Conservation (phyloP, 2,329 filamentous ascomycete species). For the Claviceps purpurea region DNA sequence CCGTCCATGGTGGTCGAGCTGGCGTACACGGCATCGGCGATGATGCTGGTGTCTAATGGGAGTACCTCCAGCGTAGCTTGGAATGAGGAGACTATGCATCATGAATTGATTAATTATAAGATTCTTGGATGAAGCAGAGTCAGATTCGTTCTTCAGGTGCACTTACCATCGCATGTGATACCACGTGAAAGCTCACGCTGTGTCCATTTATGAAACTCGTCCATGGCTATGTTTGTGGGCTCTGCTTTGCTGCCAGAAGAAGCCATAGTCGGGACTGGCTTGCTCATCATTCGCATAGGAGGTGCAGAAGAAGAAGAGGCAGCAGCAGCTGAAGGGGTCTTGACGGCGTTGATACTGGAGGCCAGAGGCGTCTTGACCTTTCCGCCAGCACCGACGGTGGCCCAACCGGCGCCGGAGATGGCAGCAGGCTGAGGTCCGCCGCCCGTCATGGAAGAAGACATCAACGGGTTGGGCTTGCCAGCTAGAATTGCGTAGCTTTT, state of each 20-base stretch:
- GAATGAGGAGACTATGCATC: constrained; percentile 60
- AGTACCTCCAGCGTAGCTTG: constrained; percentile 62
- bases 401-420: constrained; percentile 51
- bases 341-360: constrained; percentile 24
- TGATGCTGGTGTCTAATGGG: constrained; percentile 64
- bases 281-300: constrained; percentile 35
- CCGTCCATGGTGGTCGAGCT: constrained; percentile 84
- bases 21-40: constrained; percentile 81
- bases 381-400: constrained; percentile 84
- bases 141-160: background rate
- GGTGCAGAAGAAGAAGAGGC: constrained; percentile 15
- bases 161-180: constrained; percentile 43
- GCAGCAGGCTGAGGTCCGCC: constrained; percentile 21
- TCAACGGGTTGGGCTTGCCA: constrained; percentile 46
- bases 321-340: constrained; percentile 25
- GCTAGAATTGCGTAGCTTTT: constrained; percentile 95
- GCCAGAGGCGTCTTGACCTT: constrained; percentile 69
- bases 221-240: constrained; percentile 45
- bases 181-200: constrained; percentile 62
- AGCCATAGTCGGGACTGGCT: constrained; percentile 31
- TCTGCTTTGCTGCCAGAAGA: constrained; percentile 25
- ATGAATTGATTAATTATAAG: background rate
- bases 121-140: constrained; percentile 17
- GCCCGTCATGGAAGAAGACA: constrained; percentile 6
- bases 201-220: constrained; percentile 92